A percentile compares a stretch with the other conserved stretches of the same genome.
Conservation (phyloP, 2,329 filamentous ascomycete species). For the Anthostomella pinea region DNA sequence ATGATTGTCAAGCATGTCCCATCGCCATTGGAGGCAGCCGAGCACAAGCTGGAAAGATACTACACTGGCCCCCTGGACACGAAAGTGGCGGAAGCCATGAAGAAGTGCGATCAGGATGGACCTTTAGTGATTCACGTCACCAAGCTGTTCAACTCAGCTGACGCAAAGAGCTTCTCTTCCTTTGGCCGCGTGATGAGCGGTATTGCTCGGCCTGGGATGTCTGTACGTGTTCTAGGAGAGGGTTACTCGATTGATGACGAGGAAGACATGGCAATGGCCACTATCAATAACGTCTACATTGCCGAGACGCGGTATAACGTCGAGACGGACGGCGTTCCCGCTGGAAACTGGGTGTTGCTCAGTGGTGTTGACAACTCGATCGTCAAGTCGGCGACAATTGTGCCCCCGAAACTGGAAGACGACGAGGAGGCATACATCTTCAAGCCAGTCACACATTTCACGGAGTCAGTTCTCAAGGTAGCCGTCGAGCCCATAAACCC, state of each 20-base stretch:
- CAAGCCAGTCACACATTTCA: slow-evolving; percentile 88
- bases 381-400: slow-evolving; percentile 91
- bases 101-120: slow-evolving; percentile 80
- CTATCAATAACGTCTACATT: slow-evolving; percentile 83
- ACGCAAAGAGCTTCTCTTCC: slow-evolving; percentile 87
- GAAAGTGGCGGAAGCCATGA: slow-evolving; percentile 76
- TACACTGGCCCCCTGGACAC: slow-evolving; percentile 90
- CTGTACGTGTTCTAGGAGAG: slow-evolving; percentile 89
- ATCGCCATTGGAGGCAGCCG: slow-evolving; percentile 76
- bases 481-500: slow-evolving; percentile 98
- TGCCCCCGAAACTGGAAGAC: slow-evolving; percentile 75
- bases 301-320: slow-evolving; percentile 92
- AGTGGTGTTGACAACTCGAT: slow-evolving; percentile 96
- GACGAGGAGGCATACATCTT: slow-evolving; percentile 96
- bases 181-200: slow-evolving; percentile 93
- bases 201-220: slow-evolving; percentile 74
- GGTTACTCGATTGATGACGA: slow-evolving; percentile 96
- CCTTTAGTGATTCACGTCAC: slow-evolving; percentile 89
- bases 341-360: slow-evolving; percentile 90
- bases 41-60: slow-evolving; percentile 75
- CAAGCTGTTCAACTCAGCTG: slow-evolving; percentile 85
- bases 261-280: slow-evolving; percentile 91
- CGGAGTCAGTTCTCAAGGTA: slow-evolving; percentile 95
- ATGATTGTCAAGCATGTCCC: slow-evolving; percentile 91
- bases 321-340: slow-evolving; percentile 84